phyloP scores from a whole-genome alignment of 1,284 basidiomycete genomes.

The Trichosporon ovoides region DNA sequence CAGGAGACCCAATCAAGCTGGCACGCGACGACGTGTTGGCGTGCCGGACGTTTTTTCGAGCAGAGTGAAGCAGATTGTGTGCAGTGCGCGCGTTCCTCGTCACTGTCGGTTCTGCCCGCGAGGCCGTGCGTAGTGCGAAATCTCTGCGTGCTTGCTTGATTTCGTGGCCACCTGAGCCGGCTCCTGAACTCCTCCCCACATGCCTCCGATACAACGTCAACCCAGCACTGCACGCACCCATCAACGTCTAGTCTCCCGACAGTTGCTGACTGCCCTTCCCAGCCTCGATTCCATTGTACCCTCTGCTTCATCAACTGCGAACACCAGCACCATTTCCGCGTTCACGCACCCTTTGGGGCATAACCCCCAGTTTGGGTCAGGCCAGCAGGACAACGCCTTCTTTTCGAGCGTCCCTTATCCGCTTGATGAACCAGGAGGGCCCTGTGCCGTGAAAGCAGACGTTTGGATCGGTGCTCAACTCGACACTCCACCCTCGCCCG shows the following conservation, averaged over 20 bases:
- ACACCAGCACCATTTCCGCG: background rate
- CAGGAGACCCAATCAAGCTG: background rate
- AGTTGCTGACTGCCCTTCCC: constrained; percentile 16
- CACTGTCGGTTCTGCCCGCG: too few relatives aligned
- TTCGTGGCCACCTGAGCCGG: background rate
- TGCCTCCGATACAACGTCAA: constrained; percentile 1
- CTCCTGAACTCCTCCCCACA: background rate
- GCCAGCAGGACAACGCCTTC: constrained; percentile 12
- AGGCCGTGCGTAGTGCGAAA: too few relatives aligned
- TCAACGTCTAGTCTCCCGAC: constrained; percentile 7
- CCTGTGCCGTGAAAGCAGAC: constrained; percentile 29
- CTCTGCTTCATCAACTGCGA: constrained; percentile 34
- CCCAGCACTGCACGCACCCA: background rate
- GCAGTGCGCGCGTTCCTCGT: background rate
- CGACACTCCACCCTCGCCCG: constrained; percentile 41
- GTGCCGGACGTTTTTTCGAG: too few relatives aligned
- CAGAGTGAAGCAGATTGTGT: background rate
- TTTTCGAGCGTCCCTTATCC: constrained; percentile 16
- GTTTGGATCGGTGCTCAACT: constrained; percentile 29
- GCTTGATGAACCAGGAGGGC: constrained; percentile 13
- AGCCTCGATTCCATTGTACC: constrained; percentile 22
- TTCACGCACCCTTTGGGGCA: constrained; percentile 2
- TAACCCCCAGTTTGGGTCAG: constrained; percentile 2
- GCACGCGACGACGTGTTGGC: background rate
- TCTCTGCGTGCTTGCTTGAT: background rate